These are phyloP conservation scores for Theobroma cacao DNA, from an alignment of 345 rosid genomes.

Conservation along the genomic window DNA sequence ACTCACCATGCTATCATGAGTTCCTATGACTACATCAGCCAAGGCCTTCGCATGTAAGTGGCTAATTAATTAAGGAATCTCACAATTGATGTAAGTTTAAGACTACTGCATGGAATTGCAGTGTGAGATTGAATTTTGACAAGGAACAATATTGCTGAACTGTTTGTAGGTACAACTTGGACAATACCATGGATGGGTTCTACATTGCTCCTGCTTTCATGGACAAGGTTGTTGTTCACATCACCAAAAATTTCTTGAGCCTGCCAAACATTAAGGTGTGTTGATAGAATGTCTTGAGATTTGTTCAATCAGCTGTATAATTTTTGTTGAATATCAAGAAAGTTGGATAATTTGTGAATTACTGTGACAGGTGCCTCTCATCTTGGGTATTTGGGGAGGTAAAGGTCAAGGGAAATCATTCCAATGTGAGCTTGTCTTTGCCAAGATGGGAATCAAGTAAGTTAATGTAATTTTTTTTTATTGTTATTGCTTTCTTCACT, in stretches of 20 bases:
- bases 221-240: conserved; percentile 97
- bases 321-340: too few relatives aligned
- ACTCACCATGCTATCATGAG: conserved; percentile 81
- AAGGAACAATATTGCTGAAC: neutral
- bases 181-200: conserved; percentile 76
- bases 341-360: neutral
- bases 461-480: conserved; percentile 14
- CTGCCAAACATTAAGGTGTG: conserved; percentile 93
- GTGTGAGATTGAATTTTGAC: neutral
- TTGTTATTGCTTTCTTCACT: neutral
- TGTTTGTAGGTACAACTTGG: conserved; percentile 55
- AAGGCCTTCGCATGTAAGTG: conserved; percentile 73
- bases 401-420: conserved; percentile 98
- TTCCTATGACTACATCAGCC: conserved; percentile 79
- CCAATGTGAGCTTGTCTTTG: conserved; percentile 95
- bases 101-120: neutral
- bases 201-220: conserved; percentile 98
- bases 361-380: conserved; percentile 73
- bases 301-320: conserved; percentile 1
- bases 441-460: conserved; percentile 98
- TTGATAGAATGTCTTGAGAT: neutral
- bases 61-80: neutral
- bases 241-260: conserved; percentile 89
- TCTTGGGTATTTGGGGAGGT: conserved; percentile 99
- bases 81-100: neutral